Percentiles rank a stretch among this genome's conserved stretches.
These are phyloP conservation scores for Kodamaea arcana DNA, from an alignment of 1,139 yeast species.

Conservation along the genomic window DNA sequence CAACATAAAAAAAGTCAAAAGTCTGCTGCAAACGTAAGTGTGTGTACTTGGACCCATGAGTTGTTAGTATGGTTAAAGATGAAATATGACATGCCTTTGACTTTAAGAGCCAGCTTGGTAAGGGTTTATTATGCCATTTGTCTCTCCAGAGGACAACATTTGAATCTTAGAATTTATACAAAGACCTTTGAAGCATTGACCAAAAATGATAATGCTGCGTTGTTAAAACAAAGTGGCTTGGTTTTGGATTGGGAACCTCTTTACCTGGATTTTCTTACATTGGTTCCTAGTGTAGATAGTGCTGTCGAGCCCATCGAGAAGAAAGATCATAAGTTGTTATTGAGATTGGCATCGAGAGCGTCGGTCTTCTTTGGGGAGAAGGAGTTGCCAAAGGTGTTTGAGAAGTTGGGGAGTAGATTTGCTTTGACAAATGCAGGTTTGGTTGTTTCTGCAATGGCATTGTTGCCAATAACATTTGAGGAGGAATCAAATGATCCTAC, in stretches of 20 bases:
- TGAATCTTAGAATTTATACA: slow-evolving; percentile 60
- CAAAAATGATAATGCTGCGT: slow-evolving; percentile 38
- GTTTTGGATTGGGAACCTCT: slow-evolving; percentile 52
- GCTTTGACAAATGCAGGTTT: slow-evolving; percentile 57
- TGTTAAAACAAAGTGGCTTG: slow-evolving; percentile 36
- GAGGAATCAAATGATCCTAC: neutral
- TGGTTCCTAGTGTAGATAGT: slow-evolving; percentile 31
- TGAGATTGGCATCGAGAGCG: slow-evolving; percentile 46
- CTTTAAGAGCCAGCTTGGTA: slow-evolving; percentile 58
- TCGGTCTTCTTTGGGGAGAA: slow-evolving; percentile 41
- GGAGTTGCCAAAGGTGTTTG: slow-evolving; percentile 32
- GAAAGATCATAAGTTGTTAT: slow-evolving; percentile 41
- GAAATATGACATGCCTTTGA: slow-evolving; percentile 78
- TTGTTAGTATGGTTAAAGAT: slow-evolving; percentile 73
- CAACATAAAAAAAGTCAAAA: slow-evolving; percentile 60
- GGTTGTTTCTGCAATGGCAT: slow-evolving; percentile 53
- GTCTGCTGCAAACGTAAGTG: slow-evolving; percentile 70
- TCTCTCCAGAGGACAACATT: slow-evolving; percentile 69
- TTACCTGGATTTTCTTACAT: slow-evolving; percentile 32
- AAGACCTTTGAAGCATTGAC: slow-evolving; percentile 59
- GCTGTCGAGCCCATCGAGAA: slow-evolving; percentile 31
- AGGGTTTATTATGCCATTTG: slow-evolving; percentile 71
- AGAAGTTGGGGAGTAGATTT: slow-evolving; percentile 43
- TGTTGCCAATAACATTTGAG: slow-evolving; percentile 44
- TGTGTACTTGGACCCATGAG: slow-evolving; percentile 87